Percentiles rank a stretch among this genome's conserved stretches.
These are phyloP conservation scores for Xylaria cubensis DNA, from an alignment of 495 filamentous ascomycete species.

Conservation along the genomic window DNA sequence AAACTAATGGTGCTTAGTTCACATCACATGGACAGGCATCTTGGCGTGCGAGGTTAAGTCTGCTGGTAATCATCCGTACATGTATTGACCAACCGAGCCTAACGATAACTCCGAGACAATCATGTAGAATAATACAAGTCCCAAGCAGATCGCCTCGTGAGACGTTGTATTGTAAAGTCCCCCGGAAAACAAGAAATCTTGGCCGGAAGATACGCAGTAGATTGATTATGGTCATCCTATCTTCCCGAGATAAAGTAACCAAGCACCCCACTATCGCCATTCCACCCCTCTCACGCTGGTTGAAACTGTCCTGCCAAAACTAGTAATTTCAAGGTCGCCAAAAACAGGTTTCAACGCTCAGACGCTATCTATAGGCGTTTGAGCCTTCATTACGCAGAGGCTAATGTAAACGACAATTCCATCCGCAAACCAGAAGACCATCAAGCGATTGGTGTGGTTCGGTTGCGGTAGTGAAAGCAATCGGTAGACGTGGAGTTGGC, in stretches of 20 bases:
- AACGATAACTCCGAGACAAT: neutral
- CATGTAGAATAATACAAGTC: neutral
- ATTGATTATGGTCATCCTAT: slow-evolving; percentile 9
- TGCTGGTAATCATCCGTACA: neutral
- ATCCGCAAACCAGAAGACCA: neutral
- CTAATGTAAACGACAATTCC: neutral
- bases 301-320: neutral
- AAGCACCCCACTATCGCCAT: neutral
- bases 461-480: neutral
- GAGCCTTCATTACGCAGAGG: neutral
- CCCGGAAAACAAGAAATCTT: neutral
- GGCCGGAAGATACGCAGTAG: neutral
- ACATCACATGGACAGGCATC: neutral
- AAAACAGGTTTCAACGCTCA: neutral
- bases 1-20: neutral
- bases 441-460: neutral
- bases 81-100: neutral
- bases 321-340: neutral
- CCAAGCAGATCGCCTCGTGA: neutral
- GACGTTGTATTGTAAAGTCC: neutral
- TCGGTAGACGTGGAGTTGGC: neutral
- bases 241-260: slow-evolving; percentile 10
- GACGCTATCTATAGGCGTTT: neutral
- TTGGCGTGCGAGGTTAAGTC: neutral
- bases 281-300: neutral